Conservation (phyloP, 169 alveolate species). For the Plasmodium reichenowi region DNA sequence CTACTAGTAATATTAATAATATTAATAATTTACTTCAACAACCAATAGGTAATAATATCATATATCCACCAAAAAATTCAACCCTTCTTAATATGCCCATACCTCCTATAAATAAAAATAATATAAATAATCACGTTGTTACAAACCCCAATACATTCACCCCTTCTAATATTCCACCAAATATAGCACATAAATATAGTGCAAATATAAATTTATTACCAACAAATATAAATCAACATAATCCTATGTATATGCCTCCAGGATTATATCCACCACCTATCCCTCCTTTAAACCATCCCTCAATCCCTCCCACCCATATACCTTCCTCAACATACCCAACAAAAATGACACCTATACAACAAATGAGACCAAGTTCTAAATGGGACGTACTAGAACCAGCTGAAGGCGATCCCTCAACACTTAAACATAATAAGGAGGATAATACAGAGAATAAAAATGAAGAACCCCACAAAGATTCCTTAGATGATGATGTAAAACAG, state of each 20-base stretch:
- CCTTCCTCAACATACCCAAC: neutral
- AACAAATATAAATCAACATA: conserved; percentile 25
- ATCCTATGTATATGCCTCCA: conserved; percentile 59
- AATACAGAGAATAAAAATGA: too few species aligned
- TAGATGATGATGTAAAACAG: too few species aligned
- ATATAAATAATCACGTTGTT: neutral
- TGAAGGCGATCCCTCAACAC: too few species aligned
- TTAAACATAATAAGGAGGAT: too few species aligned
- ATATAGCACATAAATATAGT: conserved; percentile 42
- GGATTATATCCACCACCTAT: conserved; percentile 31
- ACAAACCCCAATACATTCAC: neutral
- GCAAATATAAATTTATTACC: conserved; percentile 35
- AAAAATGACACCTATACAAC: neutral
- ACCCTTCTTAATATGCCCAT: conserved; percentile 18
- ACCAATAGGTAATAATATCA: conserved; percentile 22
- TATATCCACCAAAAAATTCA: conserved; percentile 10
- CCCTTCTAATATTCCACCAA: conserved; percentile 36
- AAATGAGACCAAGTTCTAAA: neutral
- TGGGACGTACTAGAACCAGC: too few species aligned
- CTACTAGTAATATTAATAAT: neutral
- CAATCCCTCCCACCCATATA: conserved; percentile 28
- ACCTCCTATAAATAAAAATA: neutral
- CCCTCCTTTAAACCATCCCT: conserved; percentile 19
- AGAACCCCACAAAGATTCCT: too few species aligned
- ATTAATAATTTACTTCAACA: conserved; percentile 11